Percentiles rank a stretch among this genome's conserved stretches.
These are phyloP conservation scores for Tieghemiomyces parasiticus DNA, from an alignment of 192 early-diverging fungal genomes.

Conservation along the genomic window DNA sequence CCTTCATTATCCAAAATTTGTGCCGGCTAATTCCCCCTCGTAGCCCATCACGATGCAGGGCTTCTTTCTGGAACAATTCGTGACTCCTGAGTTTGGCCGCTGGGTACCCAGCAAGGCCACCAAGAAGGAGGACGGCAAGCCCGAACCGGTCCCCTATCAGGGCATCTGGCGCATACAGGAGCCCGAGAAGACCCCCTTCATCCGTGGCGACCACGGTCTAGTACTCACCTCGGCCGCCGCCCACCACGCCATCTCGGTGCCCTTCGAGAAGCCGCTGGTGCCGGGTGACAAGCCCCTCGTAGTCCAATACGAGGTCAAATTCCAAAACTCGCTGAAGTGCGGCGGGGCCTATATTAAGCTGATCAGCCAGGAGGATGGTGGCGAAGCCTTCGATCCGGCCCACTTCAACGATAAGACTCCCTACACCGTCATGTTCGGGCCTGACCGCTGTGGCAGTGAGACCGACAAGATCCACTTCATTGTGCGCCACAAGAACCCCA, in stretches of 20 bases:
- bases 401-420: slow-evolving; percentile 73
- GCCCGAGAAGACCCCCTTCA: slow-evolving; percentile 32
- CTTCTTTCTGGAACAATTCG: slow-evolving; percentile 63
- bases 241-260: slow-evolving; percentile 75
- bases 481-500: slow-evolving; percentile 79
- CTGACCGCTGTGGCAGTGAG: slow-evolving; percentile 75
- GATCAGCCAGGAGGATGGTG: slow-evolving; percentile 33
- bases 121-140: slow-evolving; percentile 61
- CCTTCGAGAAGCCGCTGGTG: slow-evolving; percentile 52
- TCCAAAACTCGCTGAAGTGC: slow-evolving; percentile 45
- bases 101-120: slow-evolving; percentile 56
- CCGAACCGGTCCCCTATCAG: slow-evolving; percentile 46
- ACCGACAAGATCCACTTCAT: slow-evolving; percentile 91
- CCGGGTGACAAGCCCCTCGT: slow-evolving; percentile 59
- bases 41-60: slow-evolving; percentile 45
- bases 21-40: too few relatives aligned
- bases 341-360: slow-evolving; percentile 92
- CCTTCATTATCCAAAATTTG: too few relatives aligned
- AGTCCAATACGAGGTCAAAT: slow-evolving; percentile 84
- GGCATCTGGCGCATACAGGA: slow-evolving; percentile 71
- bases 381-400: slow-evolving; percentile 38
- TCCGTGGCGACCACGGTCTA: slow-evolving; percentile 58
- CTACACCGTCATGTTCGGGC: slow-evolving; percentile 88
- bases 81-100: slow-evolving; percentile 32
- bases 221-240: slow-evolving; percentile 68